A percentile compares a stretch with the other conserved stretches of the same genome.
Evolutionary conservation across 257 asterid species (phyloP).

Genomic region (Solanum chaucha): DNA sequence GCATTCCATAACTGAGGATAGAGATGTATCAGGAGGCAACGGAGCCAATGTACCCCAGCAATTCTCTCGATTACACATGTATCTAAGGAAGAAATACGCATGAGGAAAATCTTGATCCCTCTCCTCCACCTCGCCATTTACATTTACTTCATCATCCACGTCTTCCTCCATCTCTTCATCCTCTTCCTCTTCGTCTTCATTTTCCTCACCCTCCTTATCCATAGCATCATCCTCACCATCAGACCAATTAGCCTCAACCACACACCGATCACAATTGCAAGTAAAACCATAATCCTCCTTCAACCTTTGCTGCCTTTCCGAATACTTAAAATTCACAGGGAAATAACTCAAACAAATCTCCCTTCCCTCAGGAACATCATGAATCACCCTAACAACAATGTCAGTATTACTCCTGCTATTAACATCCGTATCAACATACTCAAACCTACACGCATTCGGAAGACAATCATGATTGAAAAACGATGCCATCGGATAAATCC

Average conservation of each 20-base stretch:
- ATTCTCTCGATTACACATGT: conserved; percentile 64
- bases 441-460: conserved; percentile 93
- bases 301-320: conserved; percentile 74
- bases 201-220: conserved; percentile 4
- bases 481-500: conserved; percentile 71
- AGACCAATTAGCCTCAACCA: conserved; percentile 88
- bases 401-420: conserved; percentile 22
- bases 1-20: conserved; percentile 64
- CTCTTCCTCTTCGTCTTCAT: conserved; percentile 4
- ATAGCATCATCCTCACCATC: conserved; percentile 55
- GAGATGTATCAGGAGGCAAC: conserved; percentile 41
- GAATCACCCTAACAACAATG: conserved; percentile 60
- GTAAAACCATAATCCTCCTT: conserved; percentile 77
- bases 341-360: conserved; percentile 88
- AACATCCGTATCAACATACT: conserved; percentile 50
- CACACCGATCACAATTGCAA: conserved; percentile 87
- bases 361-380: conserved; percentile 61
- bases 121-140: conserved; percentile 7
- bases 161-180: conserved; percentile 44
- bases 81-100: conserved; percentile 67
- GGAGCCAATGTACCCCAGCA: conserved; percentile 97
- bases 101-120: conserved; percentile 64
- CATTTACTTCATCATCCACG: conserved; percentile 19
- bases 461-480: conserved; percentile 96
- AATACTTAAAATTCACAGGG: conserved; percentile 67